phyloP scores from a whole-genome alignment of 2,329 filamentous ascomycete species.

The Aschersonia sp. region DNA sequence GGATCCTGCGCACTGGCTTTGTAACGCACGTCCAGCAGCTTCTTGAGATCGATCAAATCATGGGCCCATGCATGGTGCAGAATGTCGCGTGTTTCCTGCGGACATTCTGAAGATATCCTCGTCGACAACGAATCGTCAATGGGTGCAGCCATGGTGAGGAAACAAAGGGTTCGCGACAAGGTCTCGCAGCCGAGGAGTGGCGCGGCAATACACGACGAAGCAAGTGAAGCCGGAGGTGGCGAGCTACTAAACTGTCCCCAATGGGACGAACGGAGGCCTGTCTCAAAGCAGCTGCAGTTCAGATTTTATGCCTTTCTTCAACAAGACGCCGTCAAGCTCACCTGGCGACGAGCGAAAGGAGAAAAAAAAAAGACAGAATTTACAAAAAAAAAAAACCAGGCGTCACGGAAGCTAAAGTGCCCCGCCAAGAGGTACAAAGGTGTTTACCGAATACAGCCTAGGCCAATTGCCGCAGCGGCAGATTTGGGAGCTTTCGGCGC shows the following conservation, averaged over 20 bases:
- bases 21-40: slow-evolving; percentile 49
- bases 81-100: slow-evolving; percentile 33
- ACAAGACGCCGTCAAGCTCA: not conserved
- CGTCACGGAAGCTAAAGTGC: not conserved
- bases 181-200: too few species aligned
- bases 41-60: slow-evolving; percentile 51
- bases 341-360: slow-evolving; percentile 6
- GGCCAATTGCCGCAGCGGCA: too few species aligned
- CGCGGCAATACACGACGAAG: too few species aligned
- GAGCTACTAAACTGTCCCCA: too few species aligned
- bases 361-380: slow-evolving; percentile 1
- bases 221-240: too few species aligned
- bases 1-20: slow-evolving; percentile 67
- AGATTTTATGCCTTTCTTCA: too few species aligned
- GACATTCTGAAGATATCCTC: slow-evolving; percentile 38
- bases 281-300: too few species aligned
- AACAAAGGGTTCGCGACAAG: too few species aligned
- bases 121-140: slow-evolving; percentile 35
- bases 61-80: slow-evolving; percentile 41
- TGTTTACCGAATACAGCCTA: too few species aligned
- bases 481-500: too few species aligned
- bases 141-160: slow-evolving; percentile 6
- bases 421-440: not conserved
- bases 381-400: too few species aligned
- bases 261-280: too few species aligned